Evolutionary conservation across 2,329 filamentous ascomycete species (phyloP).

Genomic region (Coniochaeta ligniaria): DNA sequence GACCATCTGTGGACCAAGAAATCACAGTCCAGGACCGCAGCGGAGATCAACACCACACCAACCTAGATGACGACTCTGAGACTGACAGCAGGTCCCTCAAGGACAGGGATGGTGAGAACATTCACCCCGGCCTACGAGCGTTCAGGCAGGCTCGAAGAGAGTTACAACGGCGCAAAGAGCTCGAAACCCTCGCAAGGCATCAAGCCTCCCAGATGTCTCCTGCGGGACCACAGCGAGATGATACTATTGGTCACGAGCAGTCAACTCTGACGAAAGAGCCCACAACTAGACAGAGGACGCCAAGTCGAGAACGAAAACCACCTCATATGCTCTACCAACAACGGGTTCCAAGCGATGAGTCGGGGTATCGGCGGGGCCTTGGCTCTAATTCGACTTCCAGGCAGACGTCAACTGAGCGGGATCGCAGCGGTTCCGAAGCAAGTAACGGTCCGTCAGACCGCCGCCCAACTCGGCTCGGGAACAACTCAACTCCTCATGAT

Average conservation of each 20-base stretch:
- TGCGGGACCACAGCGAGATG: conserved; percentile 9
- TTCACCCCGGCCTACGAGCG: conserved; percentile 45
- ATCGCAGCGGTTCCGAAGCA: conserved; percentile 49
- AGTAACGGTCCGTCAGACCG: conserved; percentile 35
- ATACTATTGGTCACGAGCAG: neutral
- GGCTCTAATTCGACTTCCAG: conserved; percentile 18
- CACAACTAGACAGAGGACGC: conserved; percentile 21
- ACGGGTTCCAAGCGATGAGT: conserved; percentile 36
- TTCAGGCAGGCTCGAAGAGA: conserved; percentile 52
- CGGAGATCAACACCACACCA: neutral
- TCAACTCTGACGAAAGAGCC: neutral
- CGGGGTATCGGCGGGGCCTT: conserved; percentile 17
- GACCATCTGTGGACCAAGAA: conserved; percentile 17
- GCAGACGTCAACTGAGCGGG: conserved; percentile 32
- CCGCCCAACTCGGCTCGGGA: conserved; percentile 31
- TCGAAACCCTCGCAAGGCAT: conserved; percentile 38
- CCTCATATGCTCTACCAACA: conserved; percentile 37
- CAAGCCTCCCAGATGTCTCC: conserved; percentile 16
- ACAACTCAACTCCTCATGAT: conserved; percentile 28
- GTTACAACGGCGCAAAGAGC: conserved; percentile 47
- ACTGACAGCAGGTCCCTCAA: conserved; percentile 7
- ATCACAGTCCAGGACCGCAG: conserved; percentile 3
- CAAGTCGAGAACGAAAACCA: conserved; percentile 36
- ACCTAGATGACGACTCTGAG: conserved; percentile 9
- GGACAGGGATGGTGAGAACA: conserved; percentile 29